These are phyloP conservation scores for Hyaloperonospora brassicae DNA, from an alignment of 352 stramenopile species.

Conservation along the genomic window DNA sequence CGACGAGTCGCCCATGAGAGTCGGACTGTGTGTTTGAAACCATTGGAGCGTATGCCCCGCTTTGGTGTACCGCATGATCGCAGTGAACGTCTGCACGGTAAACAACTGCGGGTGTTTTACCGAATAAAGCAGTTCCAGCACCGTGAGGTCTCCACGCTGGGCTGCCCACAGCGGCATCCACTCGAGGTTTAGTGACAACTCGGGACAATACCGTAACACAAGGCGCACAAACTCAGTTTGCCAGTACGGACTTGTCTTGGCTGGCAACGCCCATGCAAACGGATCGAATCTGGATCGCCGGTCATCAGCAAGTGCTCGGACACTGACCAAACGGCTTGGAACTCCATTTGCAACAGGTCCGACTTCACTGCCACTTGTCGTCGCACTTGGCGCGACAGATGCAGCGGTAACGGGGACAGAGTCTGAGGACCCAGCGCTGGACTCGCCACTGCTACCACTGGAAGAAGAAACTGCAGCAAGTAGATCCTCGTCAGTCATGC, in stretches of 20 bases:
- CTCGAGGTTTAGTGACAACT: conserved; percentile 18
- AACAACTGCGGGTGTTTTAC: conserved; percentile 29
- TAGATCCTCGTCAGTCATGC: conserved; percentile 9
- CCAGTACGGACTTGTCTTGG: conserved; percentile 25
- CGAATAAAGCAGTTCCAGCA: conserved; percentile 21
- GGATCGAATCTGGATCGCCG: conserved; percentile 14
- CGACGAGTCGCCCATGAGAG: conserved; percentile 12
- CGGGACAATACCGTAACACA: conserved; percentile 17
- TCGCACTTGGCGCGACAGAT: conserved; percentile 4
- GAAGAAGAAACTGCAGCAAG: conserved; percentile 8
- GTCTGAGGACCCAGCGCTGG: not conserved
- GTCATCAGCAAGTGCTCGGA: conserved; percentile 1
- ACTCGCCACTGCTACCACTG: not conserved
- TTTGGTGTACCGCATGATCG: conserved; percentile 31
- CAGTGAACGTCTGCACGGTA: conserved; percentile 24
- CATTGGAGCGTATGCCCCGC: conserved; percentile 25
- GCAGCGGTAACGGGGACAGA: not conserved
- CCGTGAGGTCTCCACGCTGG: conserved; percentile 24
- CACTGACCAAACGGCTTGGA: conserved; percentile 6
- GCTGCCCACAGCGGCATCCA: conserved; percentile 28
- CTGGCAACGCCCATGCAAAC: conserved; percentile 29
- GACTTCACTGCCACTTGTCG: conserved; percentile 9
- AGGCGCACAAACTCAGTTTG: conserved; percentile 22
- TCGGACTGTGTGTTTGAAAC: conserved; percentile 24
- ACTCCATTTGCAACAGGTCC: not conserved